A percentile compares a stretch with the other conserved stretches of the same genome.
These are phyloP conservation scores for Fistulifera solaris DNA, from an alignment of 108 stramenopile species.

Conservation along the genomic window DNA sequence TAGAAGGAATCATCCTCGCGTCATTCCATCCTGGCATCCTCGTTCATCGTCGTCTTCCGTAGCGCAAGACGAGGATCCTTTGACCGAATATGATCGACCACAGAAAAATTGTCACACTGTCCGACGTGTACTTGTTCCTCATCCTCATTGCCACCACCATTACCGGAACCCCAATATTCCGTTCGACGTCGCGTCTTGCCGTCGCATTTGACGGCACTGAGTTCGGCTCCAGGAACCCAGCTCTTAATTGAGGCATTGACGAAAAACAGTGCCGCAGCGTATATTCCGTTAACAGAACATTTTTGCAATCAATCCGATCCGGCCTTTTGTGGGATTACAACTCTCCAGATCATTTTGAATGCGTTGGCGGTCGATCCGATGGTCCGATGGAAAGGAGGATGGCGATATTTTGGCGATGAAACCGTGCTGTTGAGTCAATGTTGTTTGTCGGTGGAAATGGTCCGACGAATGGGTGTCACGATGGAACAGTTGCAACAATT, in stretches of 20 bases:
- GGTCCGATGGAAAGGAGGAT: slow-evolving; percentile 89
- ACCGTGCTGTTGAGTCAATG: slow-evolving; percentile 75
- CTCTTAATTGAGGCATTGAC: slow-evolving; percentile 35
- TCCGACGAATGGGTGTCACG: slow-evolving; percentile 56
- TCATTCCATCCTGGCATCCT: too few species aligned
- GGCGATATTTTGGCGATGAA: slow-evolving; percentile 91
- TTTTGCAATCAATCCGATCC: slow-evolving; percentile 92
- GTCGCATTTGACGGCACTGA: slow-evolving; percentile 34
- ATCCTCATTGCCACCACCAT: slow-evolving; percentile 19
- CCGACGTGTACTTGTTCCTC: too few species aligned
- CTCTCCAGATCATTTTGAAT: slow-evolving; percentile 87
- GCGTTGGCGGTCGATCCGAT: slow-evolving; percentile 85
- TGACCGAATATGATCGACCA: too few species aligned
- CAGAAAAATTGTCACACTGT: too few species aligned
- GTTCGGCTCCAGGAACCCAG: slow-evolving; percentile 34
- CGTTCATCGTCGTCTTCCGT: too few species aligned
- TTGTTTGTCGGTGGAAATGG: slow-evolving; percentile 65
- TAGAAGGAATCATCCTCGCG: too few species aligned
- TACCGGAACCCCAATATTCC: slow-evolving; percentile 59
- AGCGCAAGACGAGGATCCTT: too few species aligned
- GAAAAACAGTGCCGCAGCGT: slow-evolving; percentile 46
- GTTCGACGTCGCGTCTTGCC: slow-evolving; percentile 66
- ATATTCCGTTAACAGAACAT: slow-evolving; percentile 73
- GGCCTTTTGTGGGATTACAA: slow-evolving; percentile 88
- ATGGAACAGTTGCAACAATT: slow-evolving; percentile 57